These are phyloP conservation scores for Primulina eburnea DNA, from an alignment of 257 asterid genomes.

Conservation along the genomic window DNA sequence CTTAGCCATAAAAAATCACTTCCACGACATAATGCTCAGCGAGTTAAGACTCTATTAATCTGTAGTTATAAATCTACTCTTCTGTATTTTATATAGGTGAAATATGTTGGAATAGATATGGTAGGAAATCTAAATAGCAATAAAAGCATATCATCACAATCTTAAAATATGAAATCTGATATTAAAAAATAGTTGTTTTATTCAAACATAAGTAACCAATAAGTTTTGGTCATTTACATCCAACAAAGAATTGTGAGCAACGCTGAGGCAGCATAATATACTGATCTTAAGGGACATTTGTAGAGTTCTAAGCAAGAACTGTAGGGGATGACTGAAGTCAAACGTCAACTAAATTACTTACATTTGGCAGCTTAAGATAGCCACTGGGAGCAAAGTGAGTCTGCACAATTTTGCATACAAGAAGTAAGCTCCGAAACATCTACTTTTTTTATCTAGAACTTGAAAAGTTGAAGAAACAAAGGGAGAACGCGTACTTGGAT, in stretches of 20 bases:
- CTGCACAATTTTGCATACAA: conserved; percentile 44
- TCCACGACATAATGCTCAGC: not conserved
- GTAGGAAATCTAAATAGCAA: not conserved
- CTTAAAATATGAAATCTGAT: not conserved
- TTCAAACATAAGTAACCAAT: no score
- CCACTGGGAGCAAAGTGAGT: conserved; percentile 97
- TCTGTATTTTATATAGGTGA: not conserved
- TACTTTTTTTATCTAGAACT: not conserved
- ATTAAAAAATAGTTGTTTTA: no score
- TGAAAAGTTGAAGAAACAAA: conserved; percentile 1
- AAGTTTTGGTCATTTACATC: not conserved
- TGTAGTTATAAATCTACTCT: not conserved
- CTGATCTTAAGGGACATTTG: conserved; percentile 1
- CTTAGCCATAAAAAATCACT: not conserved
- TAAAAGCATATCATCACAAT: not conserved
- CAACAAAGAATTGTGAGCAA: not conserved
- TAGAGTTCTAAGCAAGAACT: not conserved
- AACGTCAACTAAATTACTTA: conserved; percentile 38
- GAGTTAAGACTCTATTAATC: not conserved
- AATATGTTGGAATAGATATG: not conserved
- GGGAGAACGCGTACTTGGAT: conserved; percentile 53
- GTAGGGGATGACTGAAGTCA: conserved; percentile 6
- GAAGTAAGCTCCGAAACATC: conserved; percentile 15
- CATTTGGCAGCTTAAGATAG: conserved; percentile 89
- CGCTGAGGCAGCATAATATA: not conserved